Evolutionary conservation across 345 rosid species (phyloP), one percentile per base, ranked within the genome.

Genomic region (Eutrema heterophyllum): DNA sequence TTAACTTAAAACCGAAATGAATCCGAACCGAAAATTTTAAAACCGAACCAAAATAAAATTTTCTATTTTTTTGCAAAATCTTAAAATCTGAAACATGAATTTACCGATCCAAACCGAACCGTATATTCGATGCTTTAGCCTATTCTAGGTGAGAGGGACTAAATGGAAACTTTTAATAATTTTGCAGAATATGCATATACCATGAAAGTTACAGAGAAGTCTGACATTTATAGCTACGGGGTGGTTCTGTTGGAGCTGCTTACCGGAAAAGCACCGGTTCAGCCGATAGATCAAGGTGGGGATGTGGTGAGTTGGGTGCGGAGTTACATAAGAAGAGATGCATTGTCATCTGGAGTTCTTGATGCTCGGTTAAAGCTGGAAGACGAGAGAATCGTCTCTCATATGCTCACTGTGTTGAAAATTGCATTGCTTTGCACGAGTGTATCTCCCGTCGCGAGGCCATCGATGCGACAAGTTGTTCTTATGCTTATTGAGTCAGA

Each of bases 221-320:
- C 97, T 33, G 98, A 94, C 81, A 85, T 84, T 30, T 94, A 94
- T 33, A 91, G 98, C 87, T 94, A 88, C 14, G 98, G 98, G 60
- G 98, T 91, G 9, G 97, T 94, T 64, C 74, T 88, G 21, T 49
- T 88, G 75, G 93, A 88, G 77, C 79, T 88, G 65, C 71, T 88
- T 58, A 94, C 98, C 0, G 97, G 98, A 11, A 91, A 78, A 82
- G 79, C 87, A 8, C 97, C 98, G 0, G 95, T 94, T 51, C 98
- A 94, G 46, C 95, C 95, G 5, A 83, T 94, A 60, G 97, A 94
- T 7, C 90, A 86, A 78, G 98, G 97, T 0, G 96, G 98, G 0
- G 93, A 94, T 82, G 91, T 94, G 4, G 98, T 85, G 51, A 86
- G 84, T 10, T 89, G 89, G 96, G 98, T 89, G 66, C 79, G 88